Evolutionary conservation across 2,329 filamentous ascomycete species (phyloP).

Genomic region (Rhinocladiella mackenziei): DNA sequence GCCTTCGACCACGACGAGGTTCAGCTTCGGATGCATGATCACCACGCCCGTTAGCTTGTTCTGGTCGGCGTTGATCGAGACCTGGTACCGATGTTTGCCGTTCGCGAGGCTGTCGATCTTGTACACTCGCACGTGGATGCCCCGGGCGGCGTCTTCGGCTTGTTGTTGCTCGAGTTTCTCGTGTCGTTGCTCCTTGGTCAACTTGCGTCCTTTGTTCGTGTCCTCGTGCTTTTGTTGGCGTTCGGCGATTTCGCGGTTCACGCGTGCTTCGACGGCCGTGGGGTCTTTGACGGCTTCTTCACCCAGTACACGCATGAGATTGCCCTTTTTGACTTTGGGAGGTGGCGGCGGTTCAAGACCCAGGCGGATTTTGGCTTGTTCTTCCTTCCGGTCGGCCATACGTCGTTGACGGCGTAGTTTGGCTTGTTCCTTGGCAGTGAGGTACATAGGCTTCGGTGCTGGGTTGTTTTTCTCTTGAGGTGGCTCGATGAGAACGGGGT

Average conservation of each 20-base stretch:
- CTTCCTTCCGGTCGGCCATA: conserved; percentile 90
- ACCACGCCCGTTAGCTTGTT: conserved; percentile 82
- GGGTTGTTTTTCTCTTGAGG: conserved; percentile 82
- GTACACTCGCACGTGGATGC: conserved; percentile 82
- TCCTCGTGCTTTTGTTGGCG: conserved; percentile 73
- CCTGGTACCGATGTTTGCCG: conserved; percentile 88
- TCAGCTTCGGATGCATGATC: conserved; percentile 84
- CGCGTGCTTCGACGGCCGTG: conserved; percentile 90
- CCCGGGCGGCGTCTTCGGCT: conserved; percentile 80
- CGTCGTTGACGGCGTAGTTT: conserved; percentile 86
- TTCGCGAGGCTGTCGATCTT: conserved; percentile 85
- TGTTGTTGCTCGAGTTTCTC: conserved; percentile 82
- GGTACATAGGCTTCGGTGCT: conserved; percentile 80
- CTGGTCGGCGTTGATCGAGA: conserved; percentile 88
- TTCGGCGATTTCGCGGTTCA: conserved; percentile 88
- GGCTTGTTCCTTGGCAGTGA: conserved; percentile 85
- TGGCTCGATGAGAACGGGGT: conserved; percentile 84
- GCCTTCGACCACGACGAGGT: conserved; percentile 86
- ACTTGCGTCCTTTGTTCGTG: conserved; percentile 76
- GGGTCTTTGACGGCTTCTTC: conserved; percentile 93
- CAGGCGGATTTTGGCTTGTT: conserved; percentile 90
- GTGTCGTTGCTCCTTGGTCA: conserved; percentile 80
- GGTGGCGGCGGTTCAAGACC: conserved; percentile 85
- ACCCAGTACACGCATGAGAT: conserved; percentile 94
- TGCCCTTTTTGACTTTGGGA: conserved; percentile 94